A percentile compares a stretch with the other conserved stretches of the same genome.
These are phyloP conservation scores for Xylaria bambusicola DNA, from an alignment of 495 filamentous ascomycete genomes.

Conservation along the genomic window DNA sequence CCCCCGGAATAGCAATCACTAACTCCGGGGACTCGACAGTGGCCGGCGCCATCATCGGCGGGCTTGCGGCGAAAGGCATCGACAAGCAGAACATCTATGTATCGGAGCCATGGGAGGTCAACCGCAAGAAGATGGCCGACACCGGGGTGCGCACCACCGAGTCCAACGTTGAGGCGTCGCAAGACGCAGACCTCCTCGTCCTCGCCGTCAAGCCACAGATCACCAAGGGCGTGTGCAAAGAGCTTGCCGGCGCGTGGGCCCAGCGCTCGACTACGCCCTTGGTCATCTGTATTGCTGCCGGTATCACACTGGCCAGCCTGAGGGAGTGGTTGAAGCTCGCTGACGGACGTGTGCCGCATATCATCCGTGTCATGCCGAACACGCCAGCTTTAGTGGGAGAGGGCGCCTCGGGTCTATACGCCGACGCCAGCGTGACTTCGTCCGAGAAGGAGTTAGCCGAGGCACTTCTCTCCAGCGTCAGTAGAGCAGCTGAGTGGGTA, in stretches of 20 bases:
- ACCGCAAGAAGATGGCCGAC: constrained; percentile 35
- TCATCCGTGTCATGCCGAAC: constrained; percentile 43
- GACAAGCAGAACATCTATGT: constrained; percentile 46
- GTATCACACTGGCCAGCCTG: constrained; percentile 35
- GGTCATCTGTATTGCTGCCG: constrained; percentile 40
- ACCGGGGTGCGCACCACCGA: constrained; percentile 35
- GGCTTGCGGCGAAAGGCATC: constrained; percentile 36
- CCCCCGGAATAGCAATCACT: constrained; percentile 1
- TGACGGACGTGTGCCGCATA: constrained; percentile 33
- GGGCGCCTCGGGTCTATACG: constrained; percentile 39
- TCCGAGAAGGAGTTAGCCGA: constrained; percentile 35
- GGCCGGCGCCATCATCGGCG: constrained; percentile 43
- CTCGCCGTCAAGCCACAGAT: constrained; percentile 43
- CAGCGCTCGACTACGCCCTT: constrained; percentile 39
- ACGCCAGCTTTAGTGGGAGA: constrained; percentile 42
- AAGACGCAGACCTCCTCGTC: constrained; percentile 35
- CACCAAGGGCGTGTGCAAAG: constrained; percentile 36
- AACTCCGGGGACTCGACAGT: constrained; percentile 15
- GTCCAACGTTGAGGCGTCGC: constrained; percentile 36
- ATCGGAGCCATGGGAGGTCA: constrained; percentile 40
- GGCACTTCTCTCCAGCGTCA: constrained; percentile 33
- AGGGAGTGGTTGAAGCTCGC: constrained; percentile 35
- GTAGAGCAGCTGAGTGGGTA: constrained; percentile 37
- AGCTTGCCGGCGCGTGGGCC: constrained; percentile 34
- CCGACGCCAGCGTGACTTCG: constrained; percentile 31